Evolutionary conservation across 352 stramenopile species (phyloP).

Genomic region (Globisporangium rhizosaccharum): DNA sequence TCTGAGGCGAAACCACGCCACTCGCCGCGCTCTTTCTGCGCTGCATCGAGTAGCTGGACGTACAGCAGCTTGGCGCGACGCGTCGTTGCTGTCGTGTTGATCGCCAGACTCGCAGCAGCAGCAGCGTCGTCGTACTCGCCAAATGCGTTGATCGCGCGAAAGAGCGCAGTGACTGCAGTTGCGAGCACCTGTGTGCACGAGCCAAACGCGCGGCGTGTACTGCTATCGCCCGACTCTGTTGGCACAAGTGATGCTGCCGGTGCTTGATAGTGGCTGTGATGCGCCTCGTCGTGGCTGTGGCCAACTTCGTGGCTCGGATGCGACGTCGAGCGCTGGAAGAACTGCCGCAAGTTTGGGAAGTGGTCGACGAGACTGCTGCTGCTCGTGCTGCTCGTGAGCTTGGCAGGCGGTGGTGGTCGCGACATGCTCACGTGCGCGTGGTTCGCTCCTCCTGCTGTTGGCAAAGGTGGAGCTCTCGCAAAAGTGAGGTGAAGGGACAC

Average conservation of each 20-base stretch:
- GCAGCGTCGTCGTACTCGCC: conserved; percentile 22
- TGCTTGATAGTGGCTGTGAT: conserved; percentile 1
- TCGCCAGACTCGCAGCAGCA: not conserved
- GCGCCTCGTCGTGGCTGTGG: not conserved
- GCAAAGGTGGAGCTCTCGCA: too few relatives aligned
- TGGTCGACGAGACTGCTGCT: conserved; percentile 14
- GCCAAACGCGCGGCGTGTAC: conserved; percentile 28
- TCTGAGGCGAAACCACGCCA: conserved; percentile 48
- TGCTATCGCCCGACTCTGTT: not conserved
- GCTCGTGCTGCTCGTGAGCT: conserved; percentile 13
- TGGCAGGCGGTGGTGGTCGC: conserved; percentile 3
- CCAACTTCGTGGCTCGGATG: conserved; percentile 10
- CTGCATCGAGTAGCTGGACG: conserved; percentile 53
- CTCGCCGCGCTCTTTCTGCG: conserved; percentile 62
- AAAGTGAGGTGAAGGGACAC: too few relatives aligned
- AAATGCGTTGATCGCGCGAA: conserved; percentile 33
- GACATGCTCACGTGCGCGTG: not conserved
- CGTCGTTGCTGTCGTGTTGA: conserved; percentile 24
- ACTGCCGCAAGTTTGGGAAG: conserved; percentile 20
- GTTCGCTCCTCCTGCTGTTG: not conserved
- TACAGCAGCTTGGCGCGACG: conserved; percentile 64
- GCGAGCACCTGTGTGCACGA: conserved; percentile 51
- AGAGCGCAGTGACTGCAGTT: conserved; percentile 44
- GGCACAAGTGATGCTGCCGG: not conserved
- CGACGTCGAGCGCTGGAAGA: conserved; percentile 24